Percentiles rank a stretch among this genome's conserved stretches.
Evolutionary conservation across 2,329 filamentous ascomycete genomes (phyloP).

Genomic region (Hortaea werneckii): DNA sequence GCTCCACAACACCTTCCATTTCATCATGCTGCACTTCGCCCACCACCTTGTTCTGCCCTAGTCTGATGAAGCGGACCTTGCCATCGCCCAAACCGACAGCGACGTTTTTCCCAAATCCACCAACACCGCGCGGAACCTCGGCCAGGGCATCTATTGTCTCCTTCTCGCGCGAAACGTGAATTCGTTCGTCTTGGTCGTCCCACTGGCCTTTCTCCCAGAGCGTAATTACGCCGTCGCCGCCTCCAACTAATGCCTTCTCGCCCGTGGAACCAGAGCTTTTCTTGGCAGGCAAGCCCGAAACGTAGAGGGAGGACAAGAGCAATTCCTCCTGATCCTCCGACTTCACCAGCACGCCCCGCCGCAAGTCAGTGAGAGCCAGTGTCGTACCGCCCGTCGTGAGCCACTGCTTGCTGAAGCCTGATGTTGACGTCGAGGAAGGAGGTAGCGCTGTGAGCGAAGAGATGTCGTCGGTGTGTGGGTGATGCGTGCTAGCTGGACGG

Average conservation of each 20-base stretch:
- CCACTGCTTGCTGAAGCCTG: constrained; percentile 89
- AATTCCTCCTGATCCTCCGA: constrained; percentile 96
- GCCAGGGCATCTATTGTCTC: constrained; percentile 75
- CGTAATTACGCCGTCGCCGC: constrained; percentile 71
- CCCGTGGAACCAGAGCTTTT: constrained; percentile 55
- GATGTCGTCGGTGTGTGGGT: constrained; percentile 86
- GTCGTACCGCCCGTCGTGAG: constrained; percentile 87
- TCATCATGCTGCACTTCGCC: constrained; percentile 67
- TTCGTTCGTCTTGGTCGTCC: constrained; percentile 89
- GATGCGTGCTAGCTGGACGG: constrained; percentile 67
- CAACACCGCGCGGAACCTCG: constrained; percentile 59
- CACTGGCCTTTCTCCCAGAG: constrained; percentile 90
- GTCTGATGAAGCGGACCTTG: constrained; percentile 62
- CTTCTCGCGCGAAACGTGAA: constrained; percentile 56
- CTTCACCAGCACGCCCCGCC: constrained; percentile 72
- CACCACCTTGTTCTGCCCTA: constrained; percentile 63
- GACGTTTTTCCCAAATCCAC: constrained; percentile 58
- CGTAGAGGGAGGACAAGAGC: constrained; percentile 68
- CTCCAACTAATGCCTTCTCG: constrained; percentile 65
- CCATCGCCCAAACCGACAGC: constrained; percentile 78
- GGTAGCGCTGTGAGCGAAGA: constrained; percentile 79
- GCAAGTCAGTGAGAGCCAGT: constrained; percentile 77
- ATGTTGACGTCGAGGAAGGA: constrained; percentile 68
- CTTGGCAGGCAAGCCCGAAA: constrained; percentile 64
- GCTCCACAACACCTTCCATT: constrained; percentile 68